These are phyloP conservation scores for Tolypocladium tundrense DNA, from an alignment of 2,329 filamentous ascomycete species.

Conservation along the genomic window DNA sequence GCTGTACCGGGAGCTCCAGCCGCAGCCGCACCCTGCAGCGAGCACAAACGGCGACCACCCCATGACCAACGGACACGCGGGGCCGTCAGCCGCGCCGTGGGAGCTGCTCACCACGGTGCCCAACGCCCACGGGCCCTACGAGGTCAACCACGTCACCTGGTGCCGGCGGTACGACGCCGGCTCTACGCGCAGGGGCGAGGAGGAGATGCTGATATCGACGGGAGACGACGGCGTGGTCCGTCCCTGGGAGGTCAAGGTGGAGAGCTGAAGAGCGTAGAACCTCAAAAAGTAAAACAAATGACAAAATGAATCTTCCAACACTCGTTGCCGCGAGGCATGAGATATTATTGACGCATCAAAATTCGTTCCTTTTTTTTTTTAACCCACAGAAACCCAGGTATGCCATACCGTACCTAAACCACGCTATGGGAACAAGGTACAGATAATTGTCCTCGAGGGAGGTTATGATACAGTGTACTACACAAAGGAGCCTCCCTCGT, in stretches of 20 bases:
- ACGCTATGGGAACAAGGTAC: slow-evolving; percentile 3
- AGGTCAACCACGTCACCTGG: slow-evolving; percentile 90
- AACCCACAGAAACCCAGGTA: background rate
- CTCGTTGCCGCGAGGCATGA: background rate
- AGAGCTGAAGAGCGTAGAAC: background rate
- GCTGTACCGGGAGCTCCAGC: slow-evolving; percentile 58
- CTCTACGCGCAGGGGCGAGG: slow-evolving; percentile 40
- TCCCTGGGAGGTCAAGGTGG: slow-evolving; percentile 57
- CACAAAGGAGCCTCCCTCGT: slow-evolving; percentile 2
- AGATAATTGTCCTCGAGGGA: slow-evolving; percentile 1
- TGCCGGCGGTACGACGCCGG: slow-evolving; percentile 64
- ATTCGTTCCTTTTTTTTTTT: background rate
- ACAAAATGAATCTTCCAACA: background rate
- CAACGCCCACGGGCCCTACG: slow-evolving; percentile 80
- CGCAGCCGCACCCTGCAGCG: slow-evolving; percentile 11
- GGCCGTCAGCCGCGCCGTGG: slow-evolving; percentile 39
- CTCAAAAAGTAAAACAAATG: background rate
- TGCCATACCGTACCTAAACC: slow-evolving; percentile 3
- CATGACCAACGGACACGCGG: background rate
- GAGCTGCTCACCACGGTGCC: slow-evolving; percentile 55
- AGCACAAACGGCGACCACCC: slow-evolving; percentile 1
- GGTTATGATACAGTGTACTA: slow-evolving; percentile 8
- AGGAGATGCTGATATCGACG: slow-evolving; percentile 83
- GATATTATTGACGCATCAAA: background rate
- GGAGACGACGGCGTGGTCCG: slow-evolving; percentile 86